Evolutionary conservation across 2,329 filamentous ascomycete species (phyloP).

Genomic region (Thielaviopsis ethacetica): DNA sequence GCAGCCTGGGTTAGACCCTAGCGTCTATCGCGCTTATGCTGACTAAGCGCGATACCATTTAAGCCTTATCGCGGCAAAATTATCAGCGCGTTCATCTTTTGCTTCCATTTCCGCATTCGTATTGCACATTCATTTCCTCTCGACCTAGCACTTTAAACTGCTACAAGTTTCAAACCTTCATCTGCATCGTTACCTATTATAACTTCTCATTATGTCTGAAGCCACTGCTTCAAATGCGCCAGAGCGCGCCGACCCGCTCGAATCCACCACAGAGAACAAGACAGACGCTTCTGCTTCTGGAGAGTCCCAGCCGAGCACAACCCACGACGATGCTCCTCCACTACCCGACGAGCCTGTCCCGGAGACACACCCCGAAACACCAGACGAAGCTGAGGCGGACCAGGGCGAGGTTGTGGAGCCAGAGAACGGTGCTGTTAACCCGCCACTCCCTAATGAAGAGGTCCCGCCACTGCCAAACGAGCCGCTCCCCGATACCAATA

Average conservation of each 20-base stretch:
- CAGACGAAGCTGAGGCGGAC: background rate
- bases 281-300: background rate
- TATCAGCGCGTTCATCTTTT: background rate
- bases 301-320: background rate
- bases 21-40: background rate
- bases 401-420: background rate
- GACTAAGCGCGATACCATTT: too few relatives aligned
- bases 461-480: slow-evolving; percentile 11
- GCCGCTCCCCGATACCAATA: slow-evolving; percentile 1
- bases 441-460: slow-evolving; percentile 6
- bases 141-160: background rate
- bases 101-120: background rate
- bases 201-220: background rate
- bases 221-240: background rate
- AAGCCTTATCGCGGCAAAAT: background rate
- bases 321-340: background rate
- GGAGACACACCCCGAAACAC: background rate
- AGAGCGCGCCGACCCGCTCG: background rate
- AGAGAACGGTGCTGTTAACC: background rate
- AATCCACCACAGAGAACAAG: background rate
- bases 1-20: background rate
- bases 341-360: slow-evolving; percentile 4
- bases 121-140: background rate
- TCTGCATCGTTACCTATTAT: background rate
- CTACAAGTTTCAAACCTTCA: background rate